Evolutionary conservation across 2,329 filamentous ascomycete genomes (phyloP), one percentile per base, ranked within the genome.

Genomic region (Claviceps humidiphila): DNA sequence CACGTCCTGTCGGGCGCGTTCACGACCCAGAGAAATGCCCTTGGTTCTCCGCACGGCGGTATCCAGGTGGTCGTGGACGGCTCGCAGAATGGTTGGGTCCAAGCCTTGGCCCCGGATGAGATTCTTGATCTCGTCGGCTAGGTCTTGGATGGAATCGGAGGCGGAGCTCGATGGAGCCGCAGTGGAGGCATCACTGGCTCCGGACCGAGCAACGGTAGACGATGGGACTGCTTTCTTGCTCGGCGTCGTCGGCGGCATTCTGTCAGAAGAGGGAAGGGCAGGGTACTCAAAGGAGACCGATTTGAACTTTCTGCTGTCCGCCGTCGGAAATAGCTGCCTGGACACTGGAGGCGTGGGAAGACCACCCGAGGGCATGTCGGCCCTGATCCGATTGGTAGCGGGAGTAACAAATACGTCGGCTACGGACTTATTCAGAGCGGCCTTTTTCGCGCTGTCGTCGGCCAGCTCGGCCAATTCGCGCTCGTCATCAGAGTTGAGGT

Each of bases 11-110:
- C 86, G 70, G 3, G 78, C 75, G 6, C 84, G 76, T 54, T 91
- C 85, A 2, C 85, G 72, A 0, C 84, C 84, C 55, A 76, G 76
- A 41, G 73, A 71, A 20, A 86, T 72, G 0, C 85, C 86, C 59
- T 76, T 78, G 0, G 75, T 73, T 50, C 73, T 75, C 50, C 81
- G 66, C 16, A 78, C 76, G 57, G 86, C 74, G 45, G 68, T 75
- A 39, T 74, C 71, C 37, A 87, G 68, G 7, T 78, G 58, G 24
- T 57, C 54, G 0, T 65, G 63, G 2, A 84, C 63, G 22, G 61
- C 65, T 2, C 58, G 53, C 4, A 70, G 64, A 1, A 70, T 66
- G 0, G 60, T 54, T 1, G 64, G 60, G 22, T 69, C 66, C 16
- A 81, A 56, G 8, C 65, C 59, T 52, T 74, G 68, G 43, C 64